Percentiles rank a stretch among this genome's conserved stretches.
Conservation (phyloP, 345 rosid species). For the Sonneratia alba region DNA sequence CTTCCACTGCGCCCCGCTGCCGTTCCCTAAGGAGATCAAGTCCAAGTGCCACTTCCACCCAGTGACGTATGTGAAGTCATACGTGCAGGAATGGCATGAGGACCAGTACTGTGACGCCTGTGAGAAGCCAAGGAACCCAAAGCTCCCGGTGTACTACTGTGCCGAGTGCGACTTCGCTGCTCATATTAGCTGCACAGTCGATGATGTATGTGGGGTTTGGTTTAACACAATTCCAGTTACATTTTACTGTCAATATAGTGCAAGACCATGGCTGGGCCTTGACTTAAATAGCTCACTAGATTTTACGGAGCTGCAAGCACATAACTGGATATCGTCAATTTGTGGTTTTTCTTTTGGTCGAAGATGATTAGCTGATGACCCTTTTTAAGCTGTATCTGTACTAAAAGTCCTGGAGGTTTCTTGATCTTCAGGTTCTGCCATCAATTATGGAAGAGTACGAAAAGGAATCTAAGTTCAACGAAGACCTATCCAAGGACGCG, state of each 20-base stretch:
- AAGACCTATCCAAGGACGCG: background rate
- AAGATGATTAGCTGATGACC: no score
- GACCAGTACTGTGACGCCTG: background rate
- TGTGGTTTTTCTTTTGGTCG: no score
- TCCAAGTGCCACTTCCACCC: background rate
- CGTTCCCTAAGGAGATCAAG: background rate
- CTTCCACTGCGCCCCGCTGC: slow-evolving; percentile 5
- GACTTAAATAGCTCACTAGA: no score
- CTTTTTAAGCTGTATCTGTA: no score
- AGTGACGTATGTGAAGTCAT: background rate
- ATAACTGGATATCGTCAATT: no score
- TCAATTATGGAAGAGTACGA: background rate
- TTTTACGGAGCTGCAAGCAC: no score
- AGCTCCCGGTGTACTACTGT: background rate
- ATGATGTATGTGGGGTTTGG: no score
- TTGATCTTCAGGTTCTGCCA: slow-evolving; percentile 4
- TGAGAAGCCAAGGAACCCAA: background rate
- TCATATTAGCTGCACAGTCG: background rate
- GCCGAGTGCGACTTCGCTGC: background rate
- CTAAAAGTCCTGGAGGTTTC: background rate
- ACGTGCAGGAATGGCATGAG: background rate
- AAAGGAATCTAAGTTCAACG: background rate
- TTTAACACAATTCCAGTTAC: no score
- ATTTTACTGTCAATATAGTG: no score
- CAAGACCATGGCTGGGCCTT: no score